Conservation (phyloP, 352 stramenopile species). For the Phytophthora pini region DNA sequence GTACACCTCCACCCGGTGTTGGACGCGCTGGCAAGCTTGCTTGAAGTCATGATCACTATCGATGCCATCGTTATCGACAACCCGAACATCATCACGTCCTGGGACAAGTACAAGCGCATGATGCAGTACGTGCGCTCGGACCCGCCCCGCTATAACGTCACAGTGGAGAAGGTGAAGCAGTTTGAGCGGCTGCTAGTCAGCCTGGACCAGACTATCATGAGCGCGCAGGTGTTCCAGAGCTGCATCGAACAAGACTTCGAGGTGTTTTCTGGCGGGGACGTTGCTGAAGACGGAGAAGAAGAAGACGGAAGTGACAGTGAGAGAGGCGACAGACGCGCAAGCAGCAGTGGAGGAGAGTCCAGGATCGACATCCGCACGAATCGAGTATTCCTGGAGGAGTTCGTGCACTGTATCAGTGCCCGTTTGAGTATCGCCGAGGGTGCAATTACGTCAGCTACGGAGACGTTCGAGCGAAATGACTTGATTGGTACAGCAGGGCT, state of each 20-base stretch:
- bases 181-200: conserved; percentile 89
- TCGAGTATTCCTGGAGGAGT: conserved; percentile 87
- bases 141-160: conserved; percentile 82
- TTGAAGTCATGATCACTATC: conserved; percentile 91
- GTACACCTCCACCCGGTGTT: conserved; percentile 87
- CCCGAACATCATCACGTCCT: conserved; percentile 83
- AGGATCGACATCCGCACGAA: conserved; percentile 87
- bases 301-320: conserved; percentile 62
- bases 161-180: conserved; percentile 81
- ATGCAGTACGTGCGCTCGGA: conserved; percentile 91
- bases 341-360: conserved; percentile 73
- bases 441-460: conserved; percentile 82
- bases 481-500: conserved; percentile 90
- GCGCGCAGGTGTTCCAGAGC: conserved; percentile 84
- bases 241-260: conserved; percentile 93
- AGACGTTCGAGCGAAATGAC: conserved; percentile 90
- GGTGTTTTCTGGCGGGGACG: conserved; percentile 67
- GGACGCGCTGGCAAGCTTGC: conserved; percentile 72
- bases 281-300: conserved; percentile 70
- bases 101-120: conserved; percentile 93
- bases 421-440: conserved; percentile 66
- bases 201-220: conserved; percentile 91
- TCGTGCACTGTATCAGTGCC: conserved; percentile 84
- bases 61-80: conserved; percentile 91
- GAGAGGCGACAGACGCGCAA: conserved; percentile 43